A percentile compares a stretch with the other conserved stretches of the same genome.
These are phyloP conservation scores for Cucurbita argyrosperma DNA, from an alignment of 306 rosid species.

Conservation along the genomic window DNA sequence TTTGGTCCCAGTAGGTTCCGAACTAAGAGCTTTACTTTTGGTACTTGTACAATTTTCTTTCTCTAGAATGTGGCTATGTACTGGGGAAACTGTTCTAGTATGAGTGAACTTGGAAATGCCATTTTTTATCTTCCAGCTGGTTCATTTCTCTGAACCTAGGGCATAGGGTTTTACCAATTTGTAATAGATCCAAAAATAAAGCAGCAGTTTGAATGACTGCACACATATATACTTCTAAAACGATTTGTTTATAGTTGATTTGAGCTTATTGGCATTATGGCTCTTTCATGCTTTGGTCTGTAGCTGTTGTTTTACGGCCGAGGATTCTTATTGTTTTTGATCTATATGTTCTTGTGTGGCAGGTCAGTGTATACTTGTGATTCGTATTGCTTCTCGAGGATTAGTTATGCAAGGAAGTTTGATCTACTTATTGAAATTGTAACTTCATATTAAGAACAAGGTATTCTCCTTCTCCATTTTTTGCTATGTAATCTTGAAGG, in stretches of 20 bases:
- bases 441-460: neutral
- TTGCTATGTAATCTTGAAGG: neutral
- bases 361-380: neutral
- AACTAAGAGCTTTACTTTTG: neutral
- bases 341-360: neutral
- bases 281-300: neutral
- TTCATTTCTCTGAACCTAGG: neutral
- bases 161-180: neutral
- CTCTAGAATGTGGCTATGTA: neutral
- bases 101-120: neutral
- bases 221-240: neutral
- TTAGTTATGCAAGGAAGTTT: neutral
- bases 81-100: neutral
- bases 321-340: neutral
- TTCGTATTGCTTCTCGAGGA: neutral
- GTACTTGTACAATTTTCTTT: neutral
- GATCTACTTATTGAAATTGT: neutral
- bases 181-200: neutral
- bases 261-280: neutral
- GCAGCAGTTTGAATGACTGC: neutral
- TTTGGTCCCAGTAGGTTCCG: neutral
- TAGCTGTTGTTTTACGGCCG: neutral
- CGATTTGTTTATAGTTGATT: neutral
- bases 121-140: neutral
- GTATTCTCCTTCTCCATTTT: neutral